These are phyloP conservation scores for Citrus maxima DNA, from an alignment of 345 rosid species.

Conservation along the genomic window DNA sequence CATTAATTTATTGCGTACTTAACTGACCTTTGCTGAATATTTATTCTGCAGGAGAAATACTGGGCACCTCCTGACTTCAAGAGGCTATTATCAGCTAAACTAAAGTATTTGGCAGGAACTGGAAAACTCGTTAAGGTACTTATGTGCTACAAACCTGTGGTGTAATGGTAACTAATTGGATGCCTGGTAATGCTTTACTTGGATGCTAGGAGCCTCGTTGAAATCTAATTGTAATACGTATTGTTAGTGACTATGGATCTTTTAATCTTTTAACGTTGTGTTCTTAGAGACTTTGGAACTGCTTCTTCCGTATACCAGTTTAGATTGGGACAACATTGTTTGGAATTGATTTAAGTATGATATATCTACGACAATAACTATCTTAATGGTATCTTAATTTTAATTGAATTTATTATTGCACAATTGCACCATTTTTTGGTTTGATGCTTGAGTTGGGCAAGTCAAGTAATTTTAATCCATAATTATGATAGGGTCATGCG, in stretches of 20 bases:
- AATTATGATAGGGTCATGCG: not conserved
- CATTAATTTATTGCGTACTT: not conserved
- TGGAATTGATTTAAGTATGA: not conserved
- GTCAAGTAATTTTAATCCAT: not conserved
- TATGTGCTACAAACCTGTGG: not conserved
- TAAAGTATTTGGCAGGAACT: constrained; percentile 68
- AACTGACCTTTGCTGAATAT: constrained; percentile 5
- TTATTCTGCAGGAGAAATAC: constrained; percentile 72
- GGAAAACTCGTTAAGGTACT: constrained; percentile 87
- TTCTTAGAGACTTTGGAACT: not conserved
- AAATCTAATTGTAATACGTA: not conserved
- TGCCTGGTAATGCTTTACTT: not conserved
- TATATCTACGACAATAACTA: not conserved
- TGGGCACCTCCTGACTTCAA: constrained; percentile 91
- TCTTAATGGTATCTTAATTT: not conserved
- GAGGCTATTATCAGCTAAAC: constrained; percentile 75
- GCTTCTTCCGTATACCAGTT: not conserved
- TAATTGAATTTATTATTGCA: not conserved
- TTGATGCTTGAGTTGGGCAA: not conserved
- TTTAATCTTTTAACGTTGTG: not conserved
- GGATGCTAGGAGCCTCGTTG: not conserved
- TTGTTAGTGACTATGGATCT: not conserved
- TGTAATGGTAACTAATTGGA: not conserved
- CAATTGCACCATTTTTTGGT: not conserved
- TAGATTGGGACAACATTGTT: not conserved